phyloP scores from a whole-genome alignment of 805 yeast genomes.

The Zygosaccharomyces kombuchaensis region DNA sequence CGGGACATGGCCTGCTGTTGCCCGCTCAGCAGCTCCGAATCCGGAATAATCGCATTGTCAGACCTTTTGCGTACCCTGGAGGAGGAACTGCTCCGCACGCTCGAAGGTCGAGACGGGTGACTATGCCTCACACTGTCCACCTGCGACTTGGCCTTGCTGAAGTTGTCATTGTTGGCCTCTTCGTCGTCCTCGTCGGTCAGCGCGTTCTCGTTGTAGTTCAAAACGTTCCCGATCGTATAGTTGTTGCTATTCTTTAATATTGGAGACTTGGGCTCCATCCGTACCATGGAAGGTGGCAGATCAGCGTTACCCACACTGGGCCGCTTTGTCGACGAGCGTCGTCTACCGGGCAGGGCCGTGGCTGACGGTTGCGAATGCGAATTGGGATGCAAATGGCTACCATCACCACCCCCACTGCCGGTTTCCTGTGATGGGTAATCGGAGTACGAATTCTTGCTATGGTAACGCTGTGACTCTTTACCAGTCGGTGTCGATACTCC shows the following conservation, averaged over 20 bases:
- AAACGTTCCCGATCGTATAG: slow-evolving; percentile 17
- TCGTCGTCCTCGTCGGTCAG: slow-evolving; percentile 31
- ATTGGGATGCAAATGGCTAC: slow-evolving; percentile 7
- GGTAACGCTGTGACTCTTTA: slow-evolving; percentile 1
- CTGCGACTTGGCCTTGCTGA: slow-evolving; percentile 10
- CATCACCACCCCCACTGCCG: slow-evolving; percentile 5
- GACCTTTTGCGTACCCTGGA: slow-evolving; percentile 25
- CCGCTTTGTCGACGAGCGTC: slow-evolving; percentile 21
- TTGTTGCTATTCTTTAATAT: slow-evolving; percentile 47
- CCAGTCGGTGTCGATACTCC: slow-evolving; percentile 4
- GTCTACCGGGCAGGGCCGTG: slow-evolving; percentile 12
- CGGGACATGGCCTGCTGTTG: slow-evolving; percentile 17
- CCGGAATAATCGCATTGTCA: slow-evolving; percentile 9
- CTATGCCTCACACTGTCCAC: slow-evolving; percentile 20
- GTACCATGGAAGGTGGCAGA: slow-evolving; percentile 66
- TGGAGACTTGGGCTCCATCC: slow-evolving; percentile 68
- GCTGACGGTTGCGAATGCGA: slow-evolving; percentile 12
- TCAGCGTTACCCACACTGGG: slow-evolving; percentile 35
- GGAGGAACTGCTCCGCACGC: slow-evolving; percentile 25
- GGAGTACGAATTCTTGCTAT: slow-evolving; percentile 4
- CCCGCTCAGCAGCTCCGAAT: slow-evolving; percentile 3
- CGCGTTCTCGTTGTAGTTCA: slow-evolving; percentile 30
- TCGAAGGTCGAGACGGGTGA: slow-evolving; percentile 23
- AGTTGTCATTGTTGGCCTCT: slow-evolving; percentile 13
- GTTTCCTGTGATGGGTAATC: slow-evolving; percentile 1